Conservation (phyloP, 108 stramenopile species). For the Chaetoceros muelleri region DNA sequence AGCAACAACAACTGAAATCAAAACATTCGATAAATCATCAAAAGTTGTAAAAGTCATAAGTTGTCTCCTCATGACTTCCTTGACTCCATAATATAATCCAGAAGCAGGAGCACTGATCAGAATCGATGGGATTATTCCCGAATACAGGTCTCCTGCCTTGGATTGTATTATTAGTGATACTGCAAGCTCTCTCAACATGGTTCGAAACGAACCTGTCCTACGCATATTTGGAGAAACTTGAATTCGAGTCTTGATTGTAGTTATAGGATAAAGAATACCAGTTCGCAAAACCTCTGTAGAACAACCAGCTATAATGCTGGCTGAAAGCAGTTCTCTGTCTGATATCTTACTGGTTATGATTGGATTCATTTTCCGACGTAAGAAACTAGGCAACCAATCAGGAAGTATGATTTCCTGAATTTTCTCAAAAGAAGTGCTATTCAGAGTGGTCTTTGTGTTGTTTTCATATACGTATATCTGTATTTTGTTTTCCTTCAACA, state of each 20-base stretch:
- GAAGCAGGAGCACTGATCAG: conserved; percentile 68
- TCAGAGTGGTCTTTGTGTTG: conserved; percentile 9
- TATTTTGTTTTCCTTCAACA: neutral
- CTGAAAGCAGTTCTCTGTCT: conserved; percentile 54
- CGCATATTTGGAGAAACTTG: conserved; percentile 29
- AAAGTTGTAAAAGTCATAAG: conserved; percentile 19
- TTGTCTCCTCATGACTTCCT: conserved; percentile 53
- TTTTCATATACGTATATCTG: neutral
- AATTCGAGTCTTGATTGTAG: conserved; percentile 62
- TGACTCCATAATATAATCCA: conserved; percentile 67
- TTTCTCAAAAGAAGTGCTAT: conserved; percentile 29
- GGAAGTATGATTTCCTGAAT: conserved; percentile 18
- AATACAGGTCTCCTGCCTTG: conserved; percentile 56
- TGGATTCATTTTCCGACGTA: conserved; percentile 16
- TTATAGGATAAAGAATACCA: conserved; percentile 51
- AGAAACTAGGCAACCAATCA: conserved; percentile 22
- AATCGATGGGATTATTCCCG: conserved; percentile 56
- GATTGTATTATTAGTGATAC: conserved; percentile 14
- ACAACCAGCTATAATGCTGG: conserved; percentile 59
- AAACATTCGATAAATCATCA: conserved; percentile 16
- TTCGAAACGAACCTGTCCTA: neutral
- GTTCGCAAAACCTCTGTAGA: conserved; percentile 61
- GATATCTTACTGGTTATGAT: conserved; percentile 49
- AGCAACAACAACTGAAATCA: conserved; percentile 34
- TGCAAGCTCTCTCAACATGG: neutral